phyloP scores from a whole-genome alignment of 306 rosid species.

The Trifolium fragiferum region DNA sequence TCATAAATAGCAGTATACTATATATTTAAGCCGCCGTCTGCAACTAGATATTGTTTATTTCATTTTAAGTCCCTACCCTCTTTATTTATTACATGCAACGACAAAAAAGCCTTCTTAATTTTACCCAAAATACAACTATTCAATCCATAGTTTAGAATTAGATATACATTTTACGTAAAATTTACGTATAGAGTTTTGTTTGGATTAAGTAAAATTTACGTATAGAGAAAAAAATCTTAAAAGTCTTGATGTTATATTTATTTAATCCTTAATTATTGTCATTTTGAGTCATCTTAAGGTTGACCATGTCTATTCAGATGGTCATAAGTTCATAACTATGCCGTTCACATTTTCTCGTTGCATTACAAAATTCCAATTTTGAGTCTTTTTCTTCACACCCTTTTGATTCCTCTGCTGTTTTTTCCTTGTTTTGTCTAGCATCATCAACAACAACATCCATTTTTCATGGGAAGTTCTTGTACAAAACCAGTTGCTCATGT shows the following conservation, averaged over 20 bases:
- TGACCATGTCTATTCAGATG: conserved; percentile 33
- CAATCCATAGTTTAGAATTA: too few species aligned
- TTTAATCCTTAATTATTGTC: background rate
- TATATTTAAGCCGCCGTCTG: too few species aligned
- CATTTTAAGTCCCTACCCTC: background rate
- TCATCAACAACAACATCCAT: background rate
- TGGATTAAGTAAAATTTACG: too few species aligned
- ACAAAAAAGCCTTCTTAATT: background rate
- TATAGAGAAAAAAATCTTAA: too few species aligned
- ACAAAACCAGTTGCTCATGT: conserved; percentile 73
- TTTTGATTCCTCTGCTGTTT: background rate
- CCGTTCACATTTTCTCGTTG: conserved; percentile 33
- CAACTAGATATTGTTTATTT: conserved; percentile 5
- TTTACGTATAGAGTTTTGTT: too few species aligned
- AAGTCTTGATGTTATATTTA: background rate
- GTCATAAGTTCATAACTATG: background rate
- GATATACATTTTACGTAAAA: too few species aligned
- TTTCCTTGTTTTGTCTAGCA: conserved; percentile 34
- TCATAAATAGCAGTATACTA: too few species aligned
- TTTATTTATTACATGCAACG: background rate
- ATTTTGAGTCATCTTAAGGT: background rate
- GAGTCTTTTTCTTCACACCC: background rate
- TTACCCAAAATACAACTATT: background rate
- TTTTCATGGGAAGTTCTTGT: conserved; percentile 73
- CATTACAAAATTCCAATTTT: background rate